phyloP scores from a whole-genome alignment of 176 grass and related monocot species.

The Hordeum vulgare region DNA sequence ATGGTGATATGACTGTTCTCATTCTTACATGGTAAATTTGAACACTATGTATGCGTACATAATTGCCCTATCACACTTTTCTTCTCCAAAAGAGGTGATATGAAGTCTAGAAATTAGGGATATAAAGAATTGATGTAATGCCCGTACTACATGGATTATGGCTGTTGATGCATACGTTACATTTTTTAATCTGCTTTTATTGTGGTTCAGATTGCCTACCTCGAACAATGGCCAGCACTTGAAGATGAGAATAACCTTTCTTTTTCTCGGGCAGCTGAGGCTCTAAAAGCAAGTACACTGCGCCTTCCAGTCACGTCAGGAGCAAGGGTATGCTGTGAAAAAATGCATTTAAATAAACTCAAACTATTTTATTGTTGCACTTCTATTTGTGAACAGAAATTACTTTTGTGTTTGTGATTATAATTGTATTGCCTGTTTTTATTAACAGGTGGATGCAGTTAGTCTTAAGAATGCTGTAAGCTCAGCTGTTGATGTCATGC shows the following conservation, averaged over 20 bases:
- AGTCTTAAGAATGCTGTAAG: slow-evolving; percentile 78
- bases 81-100: neutral
- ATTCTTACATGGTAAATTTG: neutral
- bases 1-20: neutral
- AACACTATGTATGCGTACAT: neutral
- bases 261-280: slow-evolving; percentile 63
- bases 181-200: slow-evolving; percentile 21
- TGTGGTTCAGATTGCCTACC: slow-evolving; percentile 55
- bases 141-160: neutral
- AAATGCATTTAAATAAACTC: slow-evolving; percentile 4
- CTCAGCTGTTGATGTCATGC: slow-evolving; percentile 90
- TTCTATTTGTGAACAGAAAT: neutral
- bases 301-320: slow-evolving; percentile 68
- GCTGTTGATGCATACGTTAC: neutral
- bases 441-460: slow-evolving; percentile 64
- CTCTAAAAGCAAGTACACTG: slow-evolving; percentile 90
- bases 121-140: neutral
- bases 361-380: neutral
- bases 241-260: slow-evolving; percentile 59
- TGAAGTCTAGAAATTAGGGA: neutral
- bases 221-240: slow-evolving; percentile 63
- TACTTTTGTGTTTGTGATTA: slow-evolving; percentile 11
- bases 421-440: slow-evolving; percentile 12
- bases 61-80: neutral
- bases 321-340: slow-evolving; percentile 53